Conservation (phyloP, 2,329 filamentous ascomycete species). For the Colletotrichum brevisporum region DNA sequence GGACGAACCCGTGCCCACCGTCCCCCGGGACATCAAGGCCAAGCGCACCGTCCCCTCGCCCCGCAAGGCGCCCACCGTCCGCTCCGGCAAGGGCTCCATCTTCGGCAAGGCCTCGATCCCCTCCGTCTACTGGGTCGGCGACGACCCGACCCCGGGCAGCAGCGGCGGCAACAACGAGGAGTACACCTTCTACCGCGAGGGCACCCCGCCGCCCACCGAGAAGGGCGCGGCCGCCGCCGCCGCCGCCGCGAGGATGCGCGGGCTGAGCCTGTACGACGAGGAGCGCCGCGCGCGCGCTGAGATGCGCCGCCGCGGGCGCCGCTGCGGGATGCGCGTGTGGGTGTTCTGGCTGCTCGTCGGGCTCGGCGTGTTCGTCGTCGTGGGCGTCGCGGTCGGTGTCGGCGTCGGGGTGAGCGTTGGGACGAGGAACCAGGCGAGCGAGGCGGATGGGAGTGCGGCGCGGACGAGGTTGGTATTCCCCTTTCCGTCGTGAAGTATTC, state of each 20-base stretch:
- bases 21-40: conserved; percentile 29
- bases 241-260: conserved; percentile 24
- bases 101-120: conserved; percentile 37
- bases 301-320: conserved; percentile 42
- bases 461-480: conserved; percentile 13
- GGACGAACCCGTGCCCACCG: conserved; percentile 32
- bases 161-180: conserved; percentile 30
- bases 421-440: conserved; percentile 17
- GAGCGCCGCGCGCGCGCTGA: conserved; percentile 33
- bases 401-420: conserved; percentile 53
- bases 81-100: conserved; percentile 37
- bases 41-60: conserved; percentile 31
- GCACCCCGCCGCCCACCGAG: conserved; percentile 51
- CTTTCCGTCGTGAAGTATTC: too few species aligned
- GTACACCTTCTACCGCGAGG: conserved; percentile 58
- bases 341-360: conserved; percentile 54
- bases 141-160: conserved; percentile 32
- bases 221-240: conserved; percentile 28
- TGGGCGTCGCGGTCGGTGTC: conserved; percentile 58
- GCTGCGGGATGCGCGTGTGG: conserved; percentile 48
- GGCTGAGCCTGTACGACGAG: conserved; percentile 37
- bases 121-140: conserved; percentile 38
- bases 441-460: conserved; percentile 5
- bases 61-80: conserved; percentile 37
- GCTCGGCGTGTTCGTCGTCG: conserved; percentile 48